Conservation (phyloP, 2,329 filamentous ascomycete species). For the Cordyceps cateniannulata region DNA sequence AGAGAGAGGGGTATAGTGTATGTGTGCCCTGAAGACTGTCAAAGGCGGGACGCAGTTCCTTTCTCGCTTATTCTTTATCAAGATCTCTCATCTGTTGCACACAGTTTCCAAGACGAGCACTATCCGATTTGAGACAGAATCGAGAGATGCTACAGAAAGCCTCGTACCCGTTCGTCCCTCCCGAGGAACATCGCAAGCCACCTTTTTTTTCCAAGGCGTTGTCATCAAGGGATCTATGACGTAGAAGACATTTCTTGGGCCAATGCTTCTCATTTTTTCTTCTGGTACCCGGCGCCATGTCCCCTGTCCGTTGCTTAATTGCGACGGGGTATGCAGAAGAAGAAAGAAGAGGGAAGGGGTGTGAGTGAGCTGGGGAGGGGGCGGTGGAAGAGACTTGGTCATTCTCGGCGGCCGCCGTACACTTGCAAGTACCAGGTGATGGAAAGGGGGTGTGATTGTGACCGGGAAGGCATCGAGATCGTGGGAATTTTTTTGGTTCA, state of each 20-base stretch:
- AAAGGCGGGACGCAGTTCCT: too few relatives aligned
- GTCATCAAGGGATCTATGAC: slow-evolving; percentile 1
- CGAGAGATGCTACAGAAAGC: neutral
- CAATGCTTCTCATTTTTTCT: neutral
- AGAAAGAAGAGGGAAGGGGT: neutral
- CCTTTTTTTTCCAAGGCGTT: too few relatives aligned
- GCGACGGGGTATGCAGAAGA: neutral
- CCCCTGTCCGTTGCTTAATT: neutral
- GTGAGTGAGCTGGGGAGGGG: neutral
- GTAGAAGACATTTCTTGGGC: neutral
- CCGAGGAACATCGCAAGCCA: too few relatives aligned
- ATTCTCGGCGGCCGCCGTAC: neutral
- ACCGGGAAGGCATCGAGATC: neutral
- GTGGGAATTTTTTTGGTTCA: neutral
- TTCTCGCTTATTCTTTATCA: too few relatives aligned
- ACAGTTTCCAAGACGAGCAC: too few relatives aligned
- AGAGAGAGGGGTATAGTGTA: too few relatives aligned
- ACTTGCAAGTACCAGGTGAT: neutral
- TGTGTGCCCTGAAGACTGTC: too few relatives aligned
- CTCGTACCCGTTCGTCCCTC: neutral
- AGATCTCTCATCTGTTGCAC: too few relatives aligned
- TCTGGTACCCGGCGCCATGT: neutral
- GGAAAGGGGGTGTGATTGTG: neutral
- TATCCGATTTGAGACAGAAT: too few relatives aligned
- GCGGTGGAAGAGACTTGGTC: neutral